phyloP scores from a whole-genome alignment of 176 grass and related monocot genomes.

The Pharus latifolius region DNA sequence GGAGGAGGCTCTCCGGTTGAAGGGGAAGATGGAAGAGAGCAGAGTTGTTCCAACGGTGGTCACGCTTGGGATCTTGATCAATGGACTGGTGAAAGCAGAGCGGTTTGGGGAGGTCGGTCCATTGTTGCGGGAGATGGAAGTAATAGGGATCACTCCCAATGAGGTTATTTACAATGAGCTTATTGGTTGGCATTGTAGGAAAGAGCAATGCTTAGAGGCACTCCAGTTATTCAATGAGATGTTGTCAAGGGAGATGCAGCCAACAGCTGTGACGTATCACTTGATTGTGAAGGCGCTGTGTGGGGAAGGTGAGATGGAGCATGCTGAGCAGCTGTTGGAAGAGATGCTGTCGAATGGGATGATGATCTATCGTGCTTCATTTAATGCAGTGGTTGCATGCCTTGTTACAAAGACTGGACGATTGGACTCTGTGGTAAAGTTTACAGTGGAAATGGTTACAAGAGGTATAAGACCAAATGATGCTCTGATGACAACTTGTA shows the following conservation, averaged over 20 bases:
- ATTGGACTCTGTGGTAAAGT: conserved; percentile 42
- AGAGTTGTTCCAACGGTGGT: conserved; percentile 43
- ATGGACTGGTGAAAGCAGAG: conserved; percentile 56
- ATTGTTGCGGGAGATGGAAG: conserved; percentile 58
- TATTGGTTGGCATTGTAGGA: conserved; percentile 66
- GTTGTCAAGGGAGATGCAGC: conserved; percentile 39
- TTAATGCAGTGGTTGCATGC: conserved; percentile 60
- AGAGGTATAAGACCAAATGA: conserved; percentile 74
- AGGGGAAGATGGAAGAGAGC: conserved; percentile 47
- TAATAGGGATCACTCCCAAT: conserved; percentile 45
- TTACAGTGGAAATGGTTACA: conserved; percentile 53
- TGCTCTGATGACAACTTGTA: conserved; percentile 64
- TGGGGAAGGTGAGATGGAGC: conserved; percentile 58
- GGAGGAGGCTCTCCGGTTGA: conserved; percentile 60
- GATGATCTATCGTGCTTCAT: conserved; percentile 46
- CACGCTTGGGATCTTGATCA: conserved; percentile 75
- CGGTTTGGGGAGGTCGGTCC: conserved; percentile 30
- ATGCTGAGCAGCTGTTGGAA: conserved; percentile 53
- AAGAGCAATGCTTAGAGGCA: conserved; percentile 30
- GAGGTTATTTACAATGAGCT: conserved; percentile 78
- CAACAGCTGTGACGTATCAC: conserved; percentile 65
- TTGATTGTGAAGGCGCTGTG: conserved; percentile 58
- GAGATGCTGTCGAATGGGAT: conserved; percentile 67
- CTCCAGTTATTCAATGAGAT: conserved; percentile 58
- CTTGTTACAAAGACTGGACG: conserved; percentile 35